Base-by-base conservation (phyloP, 2,329 filamentous ascomycete genomes). In the Elsinoe batatas region DNA sequence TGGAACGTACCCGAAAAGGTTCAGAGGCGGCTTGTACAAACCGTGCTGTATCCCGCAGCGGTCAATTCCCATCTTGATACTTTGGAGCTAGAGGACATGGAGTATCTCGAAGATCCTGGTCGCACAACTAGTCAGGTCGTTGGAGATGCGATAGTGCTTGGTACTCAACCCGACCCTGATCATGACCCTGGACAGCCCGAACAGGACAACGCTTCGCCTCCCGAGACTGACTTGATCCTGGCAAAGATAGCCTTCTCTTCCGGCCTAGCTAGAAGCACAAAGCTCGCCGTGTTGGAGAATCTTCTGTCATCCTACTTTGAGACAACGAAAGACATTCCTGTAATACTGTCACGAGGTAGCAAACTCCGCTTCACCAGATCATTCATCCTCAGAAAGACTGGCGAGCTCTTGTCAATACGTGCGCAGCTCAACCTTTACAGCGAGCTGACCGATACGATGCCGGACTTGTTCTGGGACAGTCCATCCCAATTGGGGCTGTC, bases 231-330 rank as follows among this genome's bases (percentile, higher is more conserved):
- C 62, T 80, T 78, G 0, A 87, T 91, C 1, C 78, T 96, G 12
- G 90, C 91, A 63, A 96, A 97, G 68, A 91, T 97, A 59, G 93
- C 93, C 42, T 97, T 97, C 70, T 96, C 91, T 0, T 96, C 90
- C 0, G 91, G 91, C 1, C 79, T 98, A 8, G 91, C 93, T 4
- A 81, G 93, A 54, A 93, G 87, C 64, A 96, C 93, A 5, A 97
- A 97, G 69, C 80, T 98, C 11, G 91, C 90, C 36, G 89, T 95
- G 2, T 79, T 98, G 18, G 93, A 98, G 71, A 86, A 82, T 53
- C 80, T 88, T 36, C 77, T 97, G 13, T 83, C 81, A 38, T 81
- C 83, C 53, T 97, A 97, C 71, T 91, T 97, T 63, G 83, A 90
- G 64, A 89, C 85, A 53, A 96, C 91, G 0, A 83, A 88, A 58